Evolutionary conservation across 2,329 filamentous ascomycete species (phyloP).

Genomic region (Ascochyta pisi): DNA sequence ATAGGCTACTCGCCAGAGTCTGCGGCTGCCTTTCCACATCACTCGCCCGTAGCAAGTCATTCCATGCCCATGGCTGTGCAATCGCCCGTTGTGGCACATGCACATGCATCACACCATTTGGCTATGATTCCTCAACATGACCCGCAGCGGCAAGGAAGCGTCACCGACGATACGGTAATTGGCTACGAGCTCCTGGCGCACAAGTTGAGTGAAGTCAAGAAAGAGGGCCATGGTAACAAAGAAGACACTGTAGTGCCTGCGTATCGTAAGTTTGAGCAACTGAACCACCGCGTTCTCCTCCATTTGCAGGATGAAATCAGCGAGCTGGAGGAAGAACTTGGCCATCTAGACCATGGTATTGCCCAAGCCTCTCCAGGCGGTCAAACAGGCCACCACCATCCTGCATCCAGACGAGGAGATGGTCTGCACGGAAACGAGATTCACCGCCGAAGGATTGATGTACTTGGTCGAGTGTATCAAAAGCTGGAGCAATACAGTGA

Average conservation of each 20-base stretch:
- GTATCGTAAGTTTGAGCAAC: slow-evolving; percentile 80
- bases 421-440: slow-evolving; percentile 62
- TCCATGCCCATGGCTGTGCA: slow-evolving; percentile 33
- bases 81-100: slow-evolving; percentile 29
- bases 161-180: slow-evolving; percentile 38
- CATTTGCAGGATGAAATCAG: slow-evolving; percentile 85
- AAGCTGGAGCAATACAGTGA: slow-evolving; percentile 74
- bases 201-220: slow-evolving; percentile 43
- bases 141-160: slow-evolving; percentile 28
- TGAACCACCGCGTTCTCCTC: slow-evolving; percentile 83
- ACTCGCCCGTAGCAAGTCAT: slow-evolving; percentile 31
- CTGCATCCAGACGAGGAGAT: slow-evolving; percentile 67
- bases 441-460: slow-evolving; percentile 65
- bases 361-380: slow-evolving; percentile 47
- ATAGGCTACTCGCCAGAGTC: slow-evolving; percentile 37
- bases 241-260: slow-evolving; percentile 60
- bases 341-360: slow-evolving; percentile 69
- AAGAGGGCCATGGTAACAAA: slow-evolving; percentile 24
- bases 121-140: slow-evolving; percentile 39
- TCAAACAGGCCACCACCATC: slow-evolving; percentile 47
- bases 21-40: slow-evolving; percentile 34
- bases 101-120: slow-evolving; percentile 28
- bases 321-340: slow-evolving; percentile 80
- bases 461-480: slow-evolving; percentile 68
- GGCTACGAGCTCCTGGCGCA: slow-evolving; percentile 50